Evolutionary conservation across 208 protist genomes (phyloP).

Genomic region (Wallacemonas sp.): DNA sequence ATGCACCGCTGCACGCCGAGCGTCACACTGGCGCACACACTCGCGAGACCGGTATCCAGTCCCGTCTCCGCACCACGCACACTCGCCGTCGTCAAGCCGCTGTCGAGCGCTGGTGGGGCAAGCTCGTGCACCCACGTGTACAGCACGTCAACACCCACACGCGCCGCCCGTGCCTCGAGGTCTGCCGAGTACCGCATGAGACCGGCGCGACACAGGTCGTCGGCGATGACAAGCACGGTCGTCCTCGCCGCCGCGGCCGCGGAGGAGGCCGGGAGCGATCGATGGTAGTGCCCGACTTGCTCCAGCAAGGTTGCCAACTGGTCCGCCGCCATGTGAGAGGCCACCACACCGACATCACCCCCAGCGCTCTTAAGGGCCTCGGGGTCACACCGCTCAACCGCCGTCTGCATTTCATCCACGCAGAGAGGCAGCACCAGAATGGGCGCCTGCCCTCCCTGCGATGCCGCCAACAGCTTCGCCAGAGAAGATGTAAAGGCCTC

Average conservation of each 20-base stretch:
- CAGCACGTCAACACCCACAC: conserved; percentile 10
- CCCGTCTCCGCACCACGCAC: conserved; percentile 11
- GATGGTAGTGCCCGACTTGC: conserved; percentile 9
- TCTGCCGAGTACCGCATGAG: conserved; percentile 10
- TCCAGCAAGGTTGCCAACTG: conserved; percentile 10
- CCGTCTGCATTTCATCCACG: conserved; percentile 1
- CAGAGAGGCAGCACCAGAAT: neutral
- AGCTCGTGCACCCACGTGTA: conserved; percentile 28
- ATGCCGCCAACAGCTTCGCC: neutral
- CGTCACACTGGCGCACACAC: conserved; percentile 54
- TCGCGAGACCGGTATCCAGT: conserved; percentile 29
- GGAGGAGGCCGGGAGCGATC: neutral
- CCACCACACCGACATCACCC: conserved; percentile 2
- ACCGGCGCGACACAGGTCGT: conserved; percentile 16
- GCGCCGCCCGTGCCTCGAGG: conserved; percentile 6
- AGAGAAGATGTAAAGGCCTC: neutral
- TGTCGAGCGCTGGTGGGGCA: conserved; percentile 53
- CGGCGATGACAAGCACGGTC: conserved; percentile 24
- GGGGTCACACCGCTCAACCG: neutral
- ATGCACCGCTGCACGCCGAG: conserved; percentile 50
- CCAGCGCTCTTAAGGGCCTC: conserved; percentile 6
- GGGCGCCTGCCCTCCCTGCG: neutral
- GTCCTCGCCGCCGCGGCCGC: neutral
- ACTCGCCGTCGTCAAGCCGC: conserved; percentile 22
- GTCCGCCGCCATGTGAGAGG: neutral